Evolutionary conservation across 495 filamentous ascomycete genomes (phyloP), one percentile per base, ranked within the genome.

Genomic region (Collariella sp.): DNA sequence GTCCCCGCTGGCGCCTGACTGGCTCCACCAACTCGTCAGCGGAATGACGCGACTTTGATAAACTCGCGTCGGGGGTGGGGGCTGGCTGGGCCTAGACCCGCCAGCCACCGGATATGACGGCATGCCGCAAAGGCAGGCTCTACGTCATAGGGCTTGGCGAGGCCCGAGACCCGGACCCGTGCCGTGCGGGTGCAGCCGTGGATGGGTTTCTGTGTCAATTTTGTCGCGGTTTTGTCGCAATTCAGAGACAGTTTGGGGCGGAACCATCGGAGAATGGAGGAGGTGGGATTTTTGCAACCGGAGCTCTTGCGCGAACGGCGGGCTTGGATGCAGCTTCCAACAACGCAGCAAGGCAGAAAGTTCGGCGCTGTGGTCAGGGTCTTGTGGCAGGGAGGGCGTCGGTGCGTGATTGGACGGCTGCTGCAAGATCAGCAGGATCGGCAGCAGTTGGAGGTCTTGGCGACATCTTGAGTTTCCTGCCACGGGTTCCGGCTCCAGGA

Each of bases 61-160:
- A 40, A 15, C 12, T 39, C 34, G 33, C 20, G 12, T 54, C 33
- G 10, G 31, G n/a, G 12, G 43, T 46, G 43, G 51, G 20, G 42
- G 51, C 9, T 11, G 42, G 19, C 12, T n/a, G 44, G 38, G 44
- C 36, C 52, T 43, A 43, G 52, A 40, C 52, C 44, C 35, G 52
- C 45, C 35, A 46, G 36, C 29, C 52, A 55, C 19, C 52, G 52
- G 52, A 55, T 43, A 55, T 55, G 52, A 55, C 52, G 52, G 52
- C 52, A 55, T 55, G 13, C 52, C 18, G 20, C 36, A 12, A 5
- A 16, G 41, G 52, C 44, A 48, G 12, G 12, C 9, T 20, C 38
- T 29, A 55, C 52, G 52, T 55, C 52, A 55, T 55, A 20, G 36
- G 45, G 2, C 45, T 38, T 26, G 19, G 19, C 36, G 18, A n/a